Evolutionary conservation across 2,329 filamentous ascomycete species (phyloP).

Genomic region (Coniochaeta hoffmannii): DNA sequence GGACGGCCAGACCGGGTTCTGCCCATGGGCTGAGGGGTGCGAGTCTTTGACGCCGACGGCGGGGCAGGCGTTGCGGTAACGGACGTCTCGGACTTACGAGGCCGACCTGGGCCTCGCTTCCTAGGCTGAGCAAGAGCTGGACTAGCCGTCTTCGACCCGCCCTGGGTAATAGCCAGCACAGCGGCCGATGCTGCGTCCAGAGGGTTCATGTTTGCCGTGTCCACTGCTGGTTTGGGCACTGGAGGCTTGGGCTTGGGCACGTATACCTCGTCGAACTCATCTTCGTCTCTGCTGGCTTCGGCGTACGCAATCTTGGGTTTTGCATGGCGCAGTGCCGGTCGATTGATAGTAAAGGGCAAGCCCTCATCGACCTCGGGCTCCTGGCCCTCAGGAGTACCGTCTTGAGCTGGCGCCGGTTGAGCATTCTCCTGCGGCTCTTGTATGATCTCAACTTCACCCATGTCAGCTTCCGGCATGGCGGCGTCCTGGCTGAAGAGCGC

Average conservation of each 20-base stretch:
- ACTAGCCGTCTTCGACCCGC: neutral
- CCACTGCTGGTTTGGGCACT: constrained; percentile 2
- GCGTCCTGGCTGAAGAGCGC: constrained; percentile 30
- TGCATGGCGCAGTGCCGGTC: constrained; percentile 43
- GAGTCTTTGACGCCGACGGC: neutral
- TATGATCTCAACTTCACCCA: neutral
- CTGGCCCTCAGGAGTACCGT: neutral
- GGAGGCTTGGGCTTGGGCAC: constrained; percentile 4
- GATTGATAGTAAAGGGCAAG: constrained; percentile 32
- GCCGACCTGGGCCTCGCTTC: constrained; percentile 18
- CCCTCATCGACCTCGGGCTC: constrained; percentile 9
- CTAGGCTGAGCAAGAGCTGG: constrained; percentile 8
- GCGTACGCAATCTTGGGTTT: constrained; percentile 44
- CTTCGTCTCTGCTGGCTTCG: constrained; percentile 37
- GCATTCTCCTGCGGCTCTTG: neutral
- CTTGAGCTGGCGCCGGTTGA: constrained; percentile 2
- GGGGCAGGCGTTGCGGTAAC: neutral
- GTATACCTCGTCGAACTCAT: constrained; percentile 35
- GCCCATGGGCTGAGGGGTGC: neutral
- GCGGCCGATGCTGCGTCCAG: constrained; percentile 33
- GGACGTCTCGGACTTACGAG: constrained; percentile 4
- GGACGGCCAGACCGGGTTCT: constrained; percentile 9
- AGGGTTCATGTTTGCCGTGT: constrained; percentile 18
- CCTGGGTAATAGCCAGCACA: constrained; percentile 21
- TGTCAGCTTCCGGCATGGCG: constrained; percentile 9